Evolutionary conservation across 495 filamentous ascomycete genomes (phyloP).

Genomic region (Aspergillus funiculosus): DNA sequence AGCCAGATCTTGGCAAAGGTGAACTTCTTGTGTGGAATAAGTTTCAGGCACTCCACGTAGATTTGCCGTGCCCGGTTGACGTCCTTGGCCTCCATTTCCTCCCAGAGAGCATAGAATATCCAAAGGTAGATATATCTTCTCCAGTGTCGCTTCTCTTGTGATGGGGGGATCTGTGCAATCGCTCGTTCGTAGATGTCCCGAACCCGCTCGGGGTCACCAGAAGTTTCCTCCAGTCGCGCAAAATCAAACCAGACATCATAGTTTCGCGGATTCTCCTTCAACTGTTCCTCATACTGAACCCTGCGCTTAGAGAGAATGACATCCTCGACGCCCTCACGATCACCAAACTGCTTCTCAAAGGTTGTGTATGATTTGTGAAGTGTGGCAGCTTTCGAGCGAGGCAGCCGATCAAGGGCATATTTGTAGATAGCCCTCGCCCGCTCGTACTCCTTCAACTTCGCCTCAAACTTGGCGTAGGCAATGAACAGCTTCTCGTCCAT

Average conservation of each 20-base stretch:
- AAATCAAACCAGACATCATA: slow-evolving; percentile 98
- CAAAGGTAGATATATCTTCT: slow-evolving; percentile 94
- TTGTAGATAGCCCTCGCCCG: slow-evolving; percentile 95
- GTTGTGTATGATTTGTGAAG: slow-evolving; percentile 92
- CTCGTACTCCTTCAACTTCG: slow-evolving; percentile 91
- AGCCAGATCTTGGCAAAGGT: slow-evolving; percentile 98
- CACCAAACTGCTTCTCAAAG: slow-evolving; percentile 97
- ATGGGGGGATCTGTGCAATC: slow-evolving; percentile 92
- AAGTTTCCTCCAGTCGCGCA: slow-evolving; percentile 79
- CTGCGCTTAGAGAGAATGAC: slow-evolving; percentile 90
- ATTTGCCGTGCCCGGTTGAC: slow-evolving; percentile 77
- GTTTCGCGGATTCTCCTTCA: slow-evolving; percentile 87
- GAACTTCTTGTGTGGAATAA: slow-evolving; percentile 94
- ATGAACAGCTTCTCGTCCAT: slow-evolving; percentile 95
- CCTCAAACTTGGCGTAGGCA: slow-evolving; percentile 86
- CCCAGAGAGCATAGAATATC: slow-evolving; percentile 95
- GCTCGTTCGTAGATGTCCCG: slow-evolving; percentile 93
- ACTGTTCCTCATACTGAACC: slow-evolving; percentile 89
- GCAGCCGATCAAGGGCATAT: slow-evolving; percentile 86
- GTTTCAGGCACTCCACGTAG: slow-evolving; percentile 77
- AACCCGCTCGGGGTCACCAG: slow-evolving; percentile 71
- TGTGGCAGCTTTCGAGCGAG: slow-evolving; percentile 74
- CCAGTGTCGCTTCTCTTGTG: slow-evolving; percentile 97
- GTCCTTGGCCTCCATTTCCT: slow-evolving; percentile 81
- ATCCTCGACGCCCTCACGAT: slow-evolving; percentile 89